Conservation (phyloP, 495 filamentous ascomycete genomes). For the Aspergillus taichungensis region DNA sequence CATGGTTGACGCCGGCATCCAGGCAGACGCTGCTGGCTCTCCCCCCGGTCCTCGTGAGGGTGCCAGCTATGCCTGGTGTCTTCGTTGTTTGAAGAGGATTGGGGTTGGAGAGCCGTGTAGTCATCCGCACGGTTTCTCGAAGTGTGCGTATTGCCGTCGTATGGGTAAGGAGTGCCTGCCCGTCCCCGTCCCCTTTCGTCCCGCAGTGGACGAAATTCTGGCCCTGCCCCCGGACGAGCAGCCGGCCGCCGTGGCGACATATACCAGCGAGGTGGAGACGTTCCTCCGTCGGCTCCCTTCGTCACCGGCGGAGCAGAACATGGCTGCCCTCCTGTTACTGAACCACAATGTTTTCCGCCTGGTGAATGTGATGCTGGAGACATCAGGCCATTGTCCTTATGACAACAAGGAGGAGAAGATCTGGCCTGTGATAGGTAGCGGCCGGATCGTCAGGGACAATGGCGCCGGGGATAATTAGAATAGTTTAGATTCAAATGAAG, state of each 20-base stretch:
- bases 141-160: not conserved
- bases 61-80: not conserved
- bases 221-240: not conserved
- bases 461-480: not conserved
- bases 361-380: not conserved
- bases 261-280: not conserved
- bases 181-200: not conserved
- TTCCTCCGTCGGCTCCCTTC: not conserved
- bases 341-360: not conserved
- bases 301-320: no score
- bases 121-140: not conserved
- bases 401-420: not conserved
- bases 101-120: not conserved
- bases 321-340: constrained; percentile 4
- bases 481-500: not conserved
- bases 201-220: not conserved
- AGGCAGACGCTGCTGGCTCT: no score
- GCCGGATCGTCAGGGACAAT: not conserved
- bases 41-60: no score
- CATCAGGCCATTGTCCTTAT: not conserved
- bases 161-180: not conserved
- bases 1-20: no score
- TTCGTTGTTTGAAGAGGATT: not conserved
- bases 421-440: not conserved
- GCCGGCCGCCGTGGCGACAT: not conserved